These are phyloP conservation scores for Echium plantagineum DNA, from an alignment of 257 asterid genomes.

Conservation along the genomic window DNA sequence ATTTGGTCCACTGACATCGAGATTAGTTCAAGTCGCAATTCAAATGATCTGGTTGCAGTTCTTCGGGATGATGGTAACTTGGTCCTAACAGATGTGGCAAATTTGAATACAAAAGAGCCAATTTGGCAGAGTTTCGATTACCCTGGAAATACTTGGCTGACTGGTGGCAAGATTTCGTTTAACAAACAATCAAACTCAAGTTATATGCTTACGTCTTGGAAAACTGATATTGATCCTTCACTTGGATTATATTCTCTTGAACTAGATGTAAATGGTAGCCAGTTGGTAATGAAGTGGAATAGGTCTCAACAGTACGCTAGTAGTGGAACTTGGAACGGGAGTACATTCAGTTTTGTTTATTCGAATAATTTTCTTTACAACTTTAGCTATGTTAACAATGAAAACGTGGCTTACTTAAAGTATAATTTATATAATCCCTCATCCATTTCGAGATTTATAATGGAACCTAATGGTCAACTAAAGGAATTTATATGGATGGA, in stretches of 20 bases:
- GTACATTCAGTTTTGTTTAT: neutral
- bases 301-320: slow-evolving; percentile 34
- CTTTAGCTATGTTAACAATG: slow-evolving; percentile 14
- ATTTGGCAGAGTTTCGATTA: slow-evolving; percentile 23
- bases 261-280: slow-evolving; percentile 27
- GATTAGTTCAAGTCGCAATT: neutral
- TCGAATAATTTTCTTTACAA: slow-evolving; percentile 35
- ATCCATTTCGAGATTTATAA: slow-evolving; percentile 17
- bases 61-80: slow-evolving; percentile 18
- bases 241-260: slow-evolving; percentile 58
- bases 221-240: slow-evolving; percentile 9
- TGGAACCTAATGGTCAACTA: slow-evolving; percentile 34
- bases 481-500: slow-evolving; percentile 24
- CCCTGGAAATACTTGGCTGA: slow-evolving; percentile 14
- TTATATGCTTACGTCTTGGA: slow-evolving; percentile 17
- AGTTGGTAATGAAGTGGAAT: slow-evolving; percentile 43
- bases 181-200: slow-evolving; percentile 11
- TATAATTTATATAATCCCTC: slow-evolving; percentile 12
- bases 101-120: neutral
- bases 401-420: slow-evolving; percentile 30
- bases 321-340: slow-evolving; percentile 24
- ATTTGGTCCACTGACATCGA: slow-evolving; percentile 13
- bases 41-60: slow-evolving; percentile 4
- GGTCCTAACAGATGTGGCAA: slow-evolving; percentile 4
- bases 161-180: slow-evolving; percentile 11